These are phyloP conservation scores for Suhomyces terraborum DNA, from an alignment of 1,139 yeast genomes.

Conservation along the genomic window DNA sequence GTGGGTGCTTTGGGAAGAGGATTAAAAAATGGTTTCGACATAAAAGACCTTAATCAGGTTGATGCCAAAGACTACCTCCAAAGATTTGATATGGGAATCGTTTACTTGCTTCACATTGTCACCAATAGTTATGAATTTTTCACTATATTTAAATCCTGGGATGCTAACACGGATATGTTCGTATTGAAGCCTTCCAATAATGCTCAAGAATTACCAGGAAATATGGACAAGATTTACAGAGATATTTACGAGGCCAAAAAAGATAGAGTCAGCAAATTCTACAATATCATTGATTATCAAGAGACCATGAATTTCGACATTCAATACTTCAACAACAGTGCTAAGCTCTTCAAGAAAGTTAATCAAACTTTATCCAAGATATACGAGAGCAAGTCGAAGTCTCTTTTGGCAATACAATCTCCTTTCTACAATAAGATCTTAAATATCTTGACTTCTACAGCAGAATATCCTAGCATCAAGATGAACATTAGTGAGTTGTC, in stretches of 20 bases:
- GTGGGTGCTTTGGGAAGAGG: constrained; percentile 90
- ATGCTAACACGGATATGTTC: constrained; percentile 49
- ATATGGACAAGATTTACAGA: constrained; percentile 54
- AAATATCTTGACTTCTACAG: constrained; percentile 44
- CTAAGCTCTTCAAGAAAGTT: constrained; percentile 55
- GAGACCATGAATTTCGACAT: constrained; percentile 54
- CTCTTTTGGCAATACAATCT: constrained; percentile 72
- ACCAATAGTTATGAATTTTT: constrained; percentile 79
- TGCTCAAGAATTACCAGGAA: constrained; percentile 64
- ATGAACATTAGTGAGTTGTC: constrained; percentile 58
- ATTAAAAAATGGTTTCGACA: constrained; percentile 78
- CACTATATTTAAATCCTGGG: constrained; percentile 70
- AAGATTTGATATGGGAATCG: constrained; percentile 57
- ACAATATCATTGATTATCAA: constrained; percentile 53
- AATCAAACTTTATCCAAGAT: constrained; percentile 56
- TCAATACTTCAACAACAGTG: constrained; percentile 51
- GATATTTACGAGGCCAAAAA: constrained; percentile 53
- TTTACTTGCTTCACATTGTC: constrained; percentile 71
- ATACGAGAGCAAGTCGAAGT: constrained; percentile 69
- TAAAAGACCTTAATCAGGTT: constrained; percentile 54
- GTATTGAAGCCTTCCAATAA: constrained; percentile 67
- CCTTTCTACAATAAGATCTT: constrained; percentile 55
- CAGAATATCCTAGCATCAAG: constrained; percentile 66
- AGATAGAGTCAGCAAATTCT: constrained; percentile 44
- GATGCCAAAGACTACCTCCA: constrained; percentile 52